phyloP scores from a whole-genome alignment of 441 rosid genomes.

The Pelargonium australe region DNA sequence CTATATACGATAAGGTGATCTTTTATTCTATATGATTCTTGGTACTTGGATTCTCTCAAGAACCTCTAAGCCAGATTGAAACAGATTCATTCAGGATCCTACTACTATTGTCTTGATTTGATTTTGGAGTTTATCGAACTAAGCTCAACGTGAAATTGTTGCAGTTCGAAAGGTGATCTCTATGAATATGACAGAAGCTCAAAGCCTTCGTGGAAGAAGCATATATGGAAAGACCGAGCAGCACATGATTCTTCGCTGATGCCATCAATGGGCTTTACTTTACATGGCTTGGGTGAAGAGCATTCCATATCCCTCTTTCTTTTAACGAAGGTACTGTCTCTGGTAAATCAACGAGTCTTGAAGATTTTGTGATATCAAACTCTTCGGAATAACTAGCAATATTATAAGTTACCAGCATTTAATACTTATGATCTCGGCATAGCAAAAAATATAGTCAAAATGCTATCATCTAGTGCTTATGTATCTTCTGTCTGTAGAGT shows the following conservation, averaged over 20 bases:
- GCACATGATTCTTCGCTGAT: conserved; percentile 33
- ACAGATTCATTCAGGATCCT: background rate
- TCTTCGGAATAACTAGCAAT: too few relatives aligned
- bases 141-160: conserved; percentile 15
- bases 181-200: conserved; percentile 58
- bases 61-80: too few relatives aligned
- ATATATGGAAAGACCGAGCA: conserved; percentile 40
- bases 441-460: too few relatives aligned
- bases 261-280: conserved; percentile 36
- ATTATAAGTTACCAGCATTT: too few relatives aligned
- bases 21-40: too few relatives aligned
- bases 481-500: background rate
- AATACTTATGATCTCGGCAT: background rate
- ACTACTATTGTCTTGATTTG: background rate
- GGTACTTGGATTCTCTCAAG: too few relatives aligned
- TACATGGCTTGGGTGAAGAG: conserved; percentile 41
- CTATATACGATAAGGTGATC: conserved; percentile 53
- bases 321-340: conserved; percentile 46
- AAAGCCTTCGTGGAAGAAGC: conserved; percentile 75
- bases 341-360: background rate
- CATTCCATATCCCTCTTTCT: conserved; percentile 51
- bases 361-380: too few relatives aligned
- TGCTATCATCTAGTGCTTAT: background rate
- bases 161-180: conserved; percentile 62
- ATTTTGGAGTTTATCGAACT: background rate